A percentile compares a stretch with the other conserved stretches of the same genome.
Evolutionary conservation across 75 land plant genomes (phyloP).

Genomic region (Gnetum montanum): DNA sequence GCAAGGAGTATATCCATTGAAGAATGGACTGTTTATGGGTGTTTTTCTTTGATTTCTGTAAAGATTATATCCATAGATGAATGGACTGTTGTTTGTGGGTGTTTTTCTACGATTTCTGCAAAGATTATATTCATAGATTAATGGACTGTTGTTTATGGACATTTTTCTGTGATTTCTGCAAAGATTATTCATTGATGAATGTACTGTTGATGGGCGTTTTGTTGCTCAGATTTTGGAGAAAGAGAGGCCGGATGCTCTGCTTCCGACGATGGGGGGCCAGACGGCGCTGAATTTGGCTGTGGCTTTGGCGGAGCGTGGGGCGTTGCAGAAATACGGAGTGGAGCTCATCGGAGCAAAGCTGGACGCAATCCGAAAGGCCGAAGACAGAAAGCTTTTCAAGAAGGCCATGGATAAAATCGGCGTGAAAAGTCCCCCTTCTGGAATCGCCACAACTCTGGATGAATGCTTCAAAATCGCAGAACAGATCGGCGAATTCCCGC

Average conservation of each 20-base stretch:
- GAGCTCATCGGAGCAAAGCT: conserved; percentile 94
- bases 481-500: conserved; percentile 76
- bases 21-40: too few species aligned
- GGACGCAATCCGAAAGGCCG: conserved; percentile 84
- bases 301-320: conserved; percentile 83
- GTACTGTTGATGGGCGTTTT: too few species aligned
- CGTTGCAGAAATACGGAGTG: conserved; percentile 60
- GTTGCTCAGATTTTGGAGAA: conserved; percentile 57
- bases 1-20: too few species aligned
- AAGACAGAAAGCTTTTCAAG: conserved; percentile 90
- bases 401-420: conserved; percentile 91
- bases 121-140: too few species aligned
- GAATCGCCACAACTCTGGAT: conserved; percentile 70
- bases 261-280: conserved; percentile 99
- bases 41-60: too few species aligned
- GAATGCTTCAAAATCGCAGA: conserved; percentile 77
- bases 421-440: conserved; percentile 90
- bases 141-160: too few species aligned
- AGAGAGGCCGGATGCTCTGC: conserved; percentile 91
- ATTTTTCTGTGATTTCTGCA: too few species aligned
- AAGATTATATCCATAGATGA: too few species aligned
- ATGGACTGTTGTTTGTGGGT: too few species aligned
- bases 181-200: too few species aligned
- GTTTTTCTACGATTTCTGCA: too few species aligned
- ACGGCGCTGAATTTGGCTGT: conserved; percentile 94